Evolutionary conservation across 2,329 filamentous ascomycete genomes (phyloP), one percentile per base, ranked within the genome.

Genomic region (Dactylellina leptospora): DNA sequence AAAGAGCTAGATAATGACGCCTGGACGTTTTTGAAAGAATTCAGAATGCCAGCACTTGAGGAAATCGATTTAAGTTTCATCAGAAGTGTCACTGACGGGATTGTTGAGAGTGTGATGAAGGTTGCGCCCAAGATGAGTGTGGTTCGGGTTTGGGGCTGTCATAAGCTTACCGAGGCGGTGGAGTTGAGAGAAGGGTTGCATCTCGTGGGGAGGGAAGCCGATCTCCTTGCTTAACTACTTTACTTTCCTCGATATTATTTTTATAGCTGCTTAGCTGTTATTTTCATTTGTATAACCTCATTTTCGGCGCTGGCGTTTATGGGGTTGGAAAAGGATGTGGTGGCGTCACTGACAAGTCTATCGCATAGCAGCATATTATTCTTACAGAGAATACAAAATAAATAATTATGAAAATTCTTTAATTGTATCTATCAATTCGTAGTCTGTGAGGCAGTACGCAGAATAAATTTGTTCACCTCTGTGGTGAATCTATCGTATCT

Each of bases 161-260:
- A 80, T 77, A 79, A 78, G 78, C 78, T 80, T 77, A 81, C 80
- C 78, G 55, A 68, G 30, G 48, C 42, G 1, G 58, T 72, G 18
- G 2, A 20, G 1, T 56, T 73, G 45, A 71, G 42, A 4, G 50
- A 61, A 10, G 51, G 42, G 11, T n/a, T 74, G n/a, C 38, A 64
- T 13, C 47, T 74, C 36, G 20, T 74, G 4, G 73, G 73, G 13
- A 50, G 73, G 10, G 73, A 74, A 51, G 55, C 68, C 1, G 73
- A 74, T 58, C 30, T 74, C 5, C 48, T 73, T 38, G 45, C 61
- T 48, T 73, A 16, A 62, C 1, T n/a, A n/a, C n/a, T n/a, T n/a
- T n/a, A n/a, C n/a, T n/a, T n/a, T n/a, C n/a, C n/a, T n/a, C n/a
- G n/a, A n/a, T n/a, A n/a, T n/a, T n/a, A 13, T 13, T 33, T 13